Percentiles rank a stretch among this genome's conserved stretches.
Evolutionary conservation across 192 early-diverging fungal genomes (phyloP).

Genomic region (Entomortierella beljakovae): DNA sequence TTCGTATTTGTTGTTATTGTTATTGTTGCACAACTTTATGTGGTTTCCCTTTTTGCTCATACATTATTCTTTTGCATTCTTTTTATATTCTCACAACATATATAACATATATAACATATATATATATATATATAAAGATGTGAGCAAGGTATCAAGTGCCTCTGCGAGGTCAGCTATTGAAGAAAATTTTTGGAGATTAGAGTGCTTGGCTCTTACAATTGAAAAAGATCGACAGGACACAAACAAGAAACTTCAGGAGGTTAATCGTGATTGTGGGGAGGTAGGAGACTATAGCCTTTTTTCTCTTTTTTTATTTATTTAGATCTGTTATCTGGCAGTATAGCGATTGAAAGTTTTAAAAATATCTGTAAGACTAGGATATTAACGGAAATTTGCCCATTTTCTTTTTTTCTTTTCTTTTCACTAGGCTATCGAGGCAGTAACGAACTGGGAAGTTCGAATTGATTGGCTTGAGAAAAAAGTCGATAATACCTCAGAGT

Average conservation of each 20-base stretch:
- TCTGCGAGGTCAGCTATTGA: constrained; percentile 39
- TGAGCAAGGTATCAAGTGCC: constrained; percentile 39
- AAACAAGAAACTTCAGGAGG: constrained; percentile 17
- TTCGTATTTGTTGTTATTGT: not conserved
- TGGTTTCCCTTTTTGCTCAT: not conserved
- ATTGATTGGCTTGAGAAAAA: constrained; percentile 41
- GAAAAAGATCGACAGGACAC: constrained; percentile 47
- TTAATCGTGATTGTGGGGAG: constrained; percentile 24
- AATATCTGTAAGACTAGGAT: too few relatives aligned
- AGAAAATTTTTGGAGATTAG: constrained; percentile 50
- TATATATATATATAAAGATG: constrained; percentile 4
- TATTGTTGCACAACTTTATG: not conserved
- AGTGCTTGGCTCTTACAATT: constrained; percentile 39
- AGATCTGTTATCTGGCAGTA: not conserved
- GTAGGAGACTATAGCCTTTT: not conserved
- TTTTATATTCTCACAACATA: not conserved
- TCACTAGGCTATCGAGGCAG: constrained; percentile 24
- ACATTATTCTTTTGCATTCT: not conserved
- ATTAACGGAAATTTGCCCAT: not conserved
- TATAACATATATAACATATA: not conserved
- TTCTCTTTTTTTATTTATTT: not conserved
- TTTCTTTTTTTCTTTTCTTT: not conserved
- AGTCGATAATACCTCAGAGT: constrained; percentile 47
- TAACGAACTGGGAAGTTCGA: constrained; percentile 49
- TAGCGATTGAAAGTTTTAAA: too few relatives aligned